Percentiles rank a stretch among this genome's conserved stretches.
phyloP scores from a whole-genome alignment of 495 filamentous ascomycete species.

The Achaetomiella virescens region DNA sequence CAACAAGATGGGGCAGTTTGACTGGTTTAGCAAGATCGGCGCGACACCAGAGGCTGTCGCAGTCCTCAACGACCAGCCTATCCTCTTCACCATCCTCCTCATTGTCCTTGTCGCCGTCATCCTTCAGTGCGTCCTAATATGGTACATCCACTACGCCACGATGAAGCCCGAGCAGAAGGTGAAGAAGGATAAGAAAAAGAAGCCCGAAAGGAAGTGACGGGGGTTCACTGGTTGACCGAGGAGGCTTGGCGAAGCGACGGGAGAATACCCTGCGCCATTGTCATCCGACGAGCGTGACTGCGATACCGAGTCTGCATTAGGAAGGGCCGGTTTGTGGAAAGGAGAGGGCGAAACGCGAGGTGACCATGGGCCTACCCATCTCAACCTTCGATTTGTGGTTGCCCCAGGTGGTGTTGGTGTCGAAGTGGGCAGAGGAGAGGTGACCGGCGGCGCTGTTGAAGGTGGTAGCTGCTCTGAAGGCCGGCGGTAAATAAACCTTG shows the following conservation, averaged over 20 bases:
- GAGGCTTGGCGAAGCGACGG: too few species aligned
- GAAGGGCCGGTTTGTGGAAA: background rate
- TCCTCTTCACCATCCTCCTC: slow-evolving; percentile 45
- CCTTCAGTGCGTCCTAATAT: slow-evolving; percentile 37
- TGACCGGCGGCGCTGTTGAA: too few species aligned
- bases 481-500: too few species aligned
- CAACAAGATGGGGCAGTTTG: slow-evolving; percentile 40
- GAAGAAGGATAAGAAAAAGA: slow-evolving; percentile 38
- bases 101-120: slow-evolving; percentile 40
- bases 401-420: background rate
- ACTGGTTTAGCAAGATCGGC: slow-evolving; percentile 43
- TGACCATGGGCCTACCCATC: too few species aligned
- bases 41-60: slow-evolving; percentile 44
- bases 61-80: slow-evolving; percentile 48
- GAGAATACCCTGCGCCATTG: too few species aligned
- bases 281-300: too few species aligned
- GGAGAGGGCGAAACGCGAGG: background rate
- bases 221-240: too few species aligned
- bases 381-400: background rate
- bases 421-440: too few species aligned
- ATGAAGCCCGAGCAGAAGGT: slow-evolving; percentile 47
- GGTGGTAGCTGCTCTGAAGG: too few species aligned
- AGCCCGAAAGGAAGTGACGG: slow-evolving; percentile 18
- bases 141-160: slow-evolving; percentile 48
- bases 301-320: too few species aligned